Base-by-base conservation (phyloP, 805 yeast species). In the Debaryomyces prosopidis region DNA sequence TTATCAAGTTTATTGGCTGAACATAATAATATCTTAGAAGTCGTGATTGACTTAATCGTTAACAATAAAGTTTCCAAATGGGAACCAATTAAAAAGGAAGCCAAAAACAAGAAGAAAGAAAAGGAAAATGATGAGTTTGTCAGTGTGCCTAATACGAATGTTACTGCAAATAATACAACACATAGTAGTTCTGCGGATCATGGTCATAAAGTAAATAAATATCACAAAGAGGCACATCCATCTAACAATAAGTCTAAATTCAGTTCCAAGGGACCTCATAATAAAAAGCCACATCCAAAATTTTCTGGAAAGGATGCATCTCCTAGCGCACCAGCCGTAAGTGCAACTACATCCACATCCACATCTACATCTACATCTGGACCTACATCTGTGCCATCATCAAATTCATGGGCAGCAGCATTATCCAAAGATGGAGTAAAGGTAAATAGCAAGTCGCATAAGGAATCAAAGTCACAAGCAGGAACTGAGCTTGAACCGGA, bases 31-130 rank as follows among this genome's bases (percentile, higher is more conserved):
- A 90, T 87, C 62, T 74, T 90, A 54, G 95, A 86, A 61, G 77
- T 80, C 36, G 88, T 94, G 52, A 85, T 89, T 52, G 91, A 86
- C 60, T 84, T 89, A 65, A 91, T 94, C 67, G 84, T 95, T 46
- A 87, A 89, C 50, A 96, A 96, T 53, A 86, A 87, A 58, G 95
- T 89, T 32, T 78, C 86, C 54, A 89, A 87, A 68, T 92, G 98
- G 97, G 97, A 89, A 62, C 94, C 91, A 57, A 96, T 89, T 51
- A 84, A 84, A 67, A 87, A 87, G 38, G 86, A 84, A 65, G 80
- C 79, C 46, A 74, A 77, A 69, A 55, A 58, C 45, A 66, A 66
- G 55, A 80, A 66, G 71, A 63, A 66, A 51, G 70, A 65, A 20
- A 51, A 55, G 32, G 52, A 48, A 43, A 53, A 48, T 8, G 60